A percentile compares a stretch with the other conserved stretches of the same genome.
phyloP scores from a whole-genome alignment of 179 eudicot species.

The Silene coronaria region DNA sequence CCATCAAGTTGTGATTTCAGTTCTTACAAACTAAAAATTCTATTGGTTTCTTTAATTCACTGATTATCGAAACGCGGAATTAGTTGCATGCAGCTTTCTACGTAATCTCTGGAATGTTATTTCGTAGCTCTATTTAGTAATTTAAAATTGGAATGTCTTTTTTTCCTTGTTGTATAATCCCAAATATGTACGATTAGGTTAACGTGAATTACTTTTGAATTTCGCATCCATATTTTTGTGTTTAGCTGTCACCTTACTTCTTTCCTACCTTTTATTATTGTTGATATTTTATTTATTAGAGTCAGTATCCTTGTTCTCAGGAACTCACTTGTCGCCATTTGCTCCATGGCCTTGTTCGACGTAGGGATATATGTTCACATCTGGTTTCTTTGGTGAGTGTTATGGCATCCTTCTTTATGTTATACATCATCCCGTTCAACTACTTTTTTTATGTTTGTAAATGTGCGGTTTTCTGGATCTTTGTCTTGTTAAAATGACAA shows the following conservation, averaged over 20 bases:
- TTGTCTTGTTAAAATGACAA: conserved; percentile 3
- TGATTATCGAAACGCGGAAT: neutral
- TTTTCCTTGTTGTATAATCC: too few relatives aligned
- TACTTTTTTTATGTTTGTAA: neutral
- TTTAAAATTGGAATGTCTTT: neutral
- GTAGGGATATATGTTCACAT: conserved; percentile 54
- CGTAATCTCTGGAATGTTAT: neutral
- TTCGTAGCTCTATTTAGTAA: neutral
- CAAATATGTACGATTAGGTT: neutral
- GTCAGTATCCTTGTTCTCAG: conserved; percentile 32
- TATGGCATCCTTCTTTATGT: neutral
- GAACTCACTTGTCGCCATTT: conserved; percentile 81
- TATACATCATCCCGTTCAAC: neutral
- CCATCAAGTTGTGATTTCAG: neutral
- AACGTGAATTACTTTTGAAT: neutral
- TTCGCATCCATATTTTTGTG: neutral
- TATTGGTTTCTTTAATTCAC: neutral
- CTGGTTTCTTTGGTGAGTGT: conserved; percentile 69
- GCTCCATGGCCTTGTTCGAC: conserved; percentile 71
- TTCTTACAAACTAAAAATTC: neutral
- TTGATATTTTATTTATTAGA: neutral
- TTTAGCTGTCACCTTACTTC: neutral
- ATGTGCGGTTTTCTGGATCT: neutral
- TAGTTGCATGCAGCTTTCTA: neutral
- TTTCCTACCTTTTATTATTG: neutral